Percentiles rank a stretch among this genome's conserved stretches.
These are phyloP conservation scores for Pichia ethanolica DNA, from an alignment of 805 yeast genomes.

Conservation along the genomic window DNA sequence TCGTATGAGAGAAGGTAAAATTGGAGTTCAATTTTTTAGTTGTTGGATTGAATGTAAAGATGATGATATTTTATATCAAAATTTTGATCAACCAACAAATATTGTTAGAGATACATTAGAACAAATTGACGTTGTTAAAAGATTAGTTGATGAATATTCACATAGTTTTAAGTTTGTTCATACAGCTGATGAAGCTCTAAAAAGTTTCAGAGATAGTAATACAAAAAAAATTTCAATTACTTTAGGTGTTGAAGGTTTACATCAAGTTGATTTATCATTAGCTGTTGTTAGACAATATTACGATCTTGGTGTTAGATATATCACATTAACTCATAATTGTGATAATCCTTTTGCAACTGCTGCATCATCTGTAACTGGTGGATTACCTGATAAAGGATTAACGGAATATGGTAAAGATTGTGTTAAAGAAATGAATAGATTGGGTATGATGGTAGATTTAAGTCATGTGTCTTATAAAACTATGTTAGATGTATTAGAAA, in stretches of 20 bases:
- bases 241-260: constrained; percentile 48
- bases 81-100: constrained; percentile 36
- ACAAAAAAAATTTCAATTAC: constrained; percentile 36
- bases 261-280: constrained; percentile 42
- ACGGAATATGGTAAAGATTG: constrained; percentile 35
- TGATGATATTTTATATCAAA: constrained; percentile 32
- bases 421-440: constrained; percentile 42
- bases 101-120: constrained; percentile 48
- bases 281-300: constrained; percentile 42
- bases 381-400: constrained; percentile 39
- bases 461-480: constrained; percentile 46
- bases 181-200: constrained; percentile 35
- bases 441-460: constrained; percentile 48
- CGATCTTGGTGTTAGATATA: constrained; percentile 46
- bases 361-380: constrained; percentile 40
- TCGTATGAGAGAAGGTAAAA: constrained; percentile 34
- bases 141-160: constrained; percentile 37
- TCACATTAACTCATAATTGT: constrained; percentile 48
- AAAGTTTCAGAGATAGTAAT: constrained; percentile 22
- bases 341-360: constrained; percentile 54
- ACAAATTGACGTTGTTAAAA: constrained; percentile 43
- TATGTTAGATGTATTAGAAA: constrained; percentile 37
- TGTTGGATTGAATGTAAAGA: constrained; percentile 41
- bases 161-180: constrained; percentile 33
- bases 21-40: constrained; percentile 46